Evolutionary conservation across 768 basidiomycete species (phyloP).

Genomic region (Lactarius indigo): DNA sequence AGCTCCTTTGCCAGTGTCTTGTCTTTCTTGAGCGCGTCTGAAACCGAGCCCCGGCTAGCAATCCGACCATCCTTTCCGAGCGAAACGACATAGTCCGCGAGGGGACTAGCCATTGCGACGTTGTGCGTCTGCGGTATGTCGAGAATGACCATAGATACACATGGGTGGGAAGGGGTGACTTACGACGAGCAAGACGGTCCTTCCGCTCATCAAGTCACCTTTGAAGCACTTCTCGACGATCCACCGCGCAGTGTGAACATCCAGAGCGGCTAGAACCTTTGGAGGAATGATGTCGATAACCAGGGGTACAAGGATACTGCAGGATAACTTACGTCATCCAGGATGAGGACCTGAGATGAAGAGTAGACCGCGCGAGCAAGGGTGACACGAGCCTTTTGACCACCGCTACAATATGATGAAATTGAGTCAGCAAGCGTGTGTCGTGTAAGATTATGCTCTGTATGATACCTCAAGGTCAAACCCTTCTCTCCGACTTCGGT

Average conservation of each 20-base stretch:
- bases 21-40: constrained; percentile 44
- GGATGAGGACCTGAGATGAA: constrained; percentile 17
- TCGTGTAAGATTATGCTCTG: no score
- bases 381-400: constrained; percentile 57
- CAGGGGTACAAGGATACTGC: not conserved
- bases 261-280: constrained; percentile 40
- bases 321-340: constrained; percentile 59
- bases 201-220: no score
- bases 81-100: constrained; percentile 56
- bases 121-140: constrained; percentile 43
- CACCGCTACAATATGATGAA: constrained; percentile 36
- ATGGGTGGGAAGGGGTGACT: not conserved
- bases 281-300: not conserved
- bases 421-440: not conserved
- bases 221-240: no score
- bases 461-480: constrained; percentile 38
- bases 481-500: constrained; percentile 61
- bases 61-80: constrained; percentile 54
- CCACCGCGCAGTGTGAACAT: no score
- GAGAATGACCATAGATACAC: not conserved
- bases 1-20: constrained; percentile 33
- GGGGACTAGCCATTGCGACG: constrained; percentile 48
- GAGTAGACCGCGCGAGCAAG: constrained; percentile 60
- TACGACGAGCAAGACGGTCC: no score
- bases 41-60: constrained; percentile 45